These are phyloP conservation scores for Dactylis glomerata DNA, from an alignment of 176 grass and related monocot species.

Conservation along the genomic window DNA sequence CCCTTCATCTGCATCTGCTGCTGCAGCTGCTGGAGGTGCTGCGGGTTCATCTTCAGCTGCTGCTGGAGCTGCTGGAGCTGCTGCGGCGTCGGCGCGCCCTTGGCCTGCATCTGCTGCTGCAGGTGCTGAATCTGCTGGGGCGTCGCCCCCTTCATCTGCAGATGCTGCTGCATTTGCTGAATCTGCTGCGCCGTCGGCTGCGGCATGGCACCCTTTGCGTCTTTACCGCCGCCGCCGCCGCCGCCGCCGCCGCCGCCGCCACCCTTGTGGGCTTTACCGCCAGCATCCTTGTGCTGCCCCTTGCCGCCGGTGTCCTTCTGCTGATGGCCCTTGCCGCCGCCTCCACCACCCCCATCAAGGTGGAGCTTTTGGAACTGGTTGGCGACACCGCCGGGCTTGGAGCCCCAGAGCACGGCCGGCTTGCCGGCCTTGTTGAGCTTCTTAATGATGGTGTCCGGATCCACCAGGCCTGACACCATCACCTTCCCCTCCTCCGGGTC, in stretches of 20 bases:
- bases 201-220: constrained; percentile 23
- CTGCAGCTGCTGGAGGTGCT: constrained; percentile 37
- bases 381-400: constrained; percentile 38
- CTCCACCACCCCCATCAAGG: constrained; percentile 32
- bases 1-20: constrained; percentile 78
- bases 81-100: constrained; percentile 47
- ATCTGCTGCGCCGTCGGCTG: constrained; percentile 39
- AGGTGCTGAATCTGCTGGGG: constrained; percentile 38
- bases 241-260: constrained; percentile 16
- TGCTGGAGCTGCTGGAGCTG: constrained; percentile 17
- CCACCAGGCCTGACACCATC: constrained; percentile 64
- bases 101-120: constrained; percentile 69
- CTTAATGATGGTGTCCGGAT: constrained; percentile 85
- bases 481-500: constrained; percentile 87
- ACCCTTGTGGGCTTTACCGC: constrained; percentile 34
- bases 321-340: constrained; percentile 18
- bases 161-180: constrained; percentile 15
- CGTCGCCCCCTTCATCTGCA: constrained; percentile 17
- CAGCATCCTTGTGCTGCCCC: constrained; percentile 29
- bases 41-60: neutral
- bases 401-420: constrained; percentile 68
- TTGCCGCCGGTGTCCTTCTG: constrained; percentile 13
- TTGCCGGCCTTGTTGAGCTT: constrained; percentile 89
- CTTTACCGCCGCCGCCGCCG: constrained; percentile 24
- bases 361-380: constrained; percentile 60